Conservation (phyloP, 805 yeast genomes). For the Starmerella powellii region DNA sequence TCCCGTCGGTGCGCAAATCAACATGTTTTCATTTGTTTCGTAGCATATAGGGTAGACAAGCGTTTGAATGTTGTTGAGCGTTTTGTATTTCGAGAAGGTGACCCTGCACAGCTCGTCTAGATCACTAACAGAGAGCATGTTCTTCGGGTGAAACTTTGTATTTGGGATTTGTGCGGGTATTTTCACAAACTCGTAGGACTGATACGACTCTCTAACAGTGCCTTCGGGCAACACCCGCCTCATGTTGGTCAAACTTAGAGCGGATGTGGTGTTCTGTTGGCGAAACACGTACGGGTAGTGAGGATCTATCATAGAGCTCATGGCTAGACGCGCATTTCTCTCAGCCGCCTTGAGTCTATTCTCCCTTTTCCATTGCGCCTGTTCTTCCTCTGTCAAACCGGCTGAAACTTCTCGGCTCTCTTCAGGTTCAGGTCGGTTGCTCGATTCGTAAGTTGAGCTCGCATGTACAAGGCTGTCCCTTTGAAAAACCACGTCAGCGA, state of each 20-base stretch:
- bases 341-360: slow-evolving; percentile 16
- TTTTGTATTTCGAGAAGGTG: slow-evolving; percentile 66
- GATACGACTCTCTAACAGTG: slow-evolving; percentile 37
- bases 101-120: slow-evolving; percentile 71
- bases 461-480: slow-evolving; percentile 9
- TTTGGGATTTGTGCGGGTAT: slow-evolving; percentile 50
- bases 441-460: no score
- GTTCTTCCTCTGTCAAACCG: slow-evolving; percentile 11
- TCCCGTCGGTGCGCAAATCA: slow-evolving; percentile 96
- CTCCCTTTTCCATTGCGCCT: slow-evolving; percentile 18
- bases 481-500: slow-evolving; percentile 47
- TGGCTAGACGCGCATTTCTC: slow-evolving; percentile 21
- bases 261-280: slow-evolving; percentile 52
- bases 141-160: slow-evolving; percentile 31
- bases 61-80: slow-evolving; percentile 79
- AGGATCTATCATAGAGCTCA: slow-evolving; percentile 31
- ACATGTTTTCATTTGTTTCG: slow-evolving; percentile 84
- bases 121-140: slow-evolving; percentile 45
- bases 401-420: slow-evolving; percentile 16
- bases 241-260: slow-evolving; percentile 68
- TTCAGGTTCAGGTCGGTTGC: no score
- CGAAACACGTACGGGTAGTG: slow-evolving; percentile 82
- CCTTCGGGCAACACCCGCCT: slow-evolving; percentile 72
- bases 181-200: slow-evolving; percentile 63
- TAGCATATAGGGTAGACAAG: slow-evolving; percentile 86